phyloP scores from a whole-genome alignment of 495 filamentous ascomycete genomes.

The Aspergillus steynii region DNA sequence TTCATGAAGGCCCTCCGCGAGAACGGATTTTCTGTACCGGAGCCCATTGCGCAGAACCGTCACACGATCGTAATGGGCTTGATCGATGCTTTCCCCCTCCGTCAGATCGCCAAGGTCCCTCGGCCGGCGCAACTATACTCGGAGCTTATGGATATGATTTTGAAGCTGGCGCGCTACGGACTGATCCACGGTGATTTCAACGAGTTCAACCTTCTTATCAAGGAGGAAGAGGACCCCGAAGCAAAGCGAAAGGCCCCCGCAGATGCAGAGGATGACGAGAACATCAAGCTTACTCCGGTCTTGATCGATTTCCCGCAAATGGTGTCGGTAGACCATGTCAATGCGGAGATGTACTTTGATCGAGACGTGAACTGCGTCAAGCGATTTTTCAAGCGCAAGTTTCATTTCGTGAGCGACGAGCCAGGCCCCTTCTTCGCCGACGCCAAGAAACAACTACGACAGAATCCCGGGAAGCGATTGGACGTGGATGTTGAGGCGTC shows the following conservation, averaged over 20 bases:
- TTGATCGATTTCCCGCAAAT: slow-evolving; percentile 99
- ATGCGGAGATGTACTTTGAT: slow-evolving; percentile 95
- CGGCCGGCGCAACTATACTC: slow-evolving; percentile 81
- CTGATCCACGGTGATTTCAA: slow-evolving; percentile 99
- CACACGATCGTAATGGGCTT: slow-evolving; percentile 96
- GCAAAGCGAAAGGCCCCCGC: slow-evolving; percentile 37
- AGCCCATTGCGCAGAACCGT: slow-evolving; percentile 79
- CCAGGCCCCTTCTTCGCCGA: slow-evolving; percentile 83
- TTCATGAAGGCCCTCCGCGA: slow-evolving; percentile 86
- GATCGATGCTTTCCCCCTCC: slow-evolving; percentile 83
- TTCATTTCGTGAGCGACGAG: slow-evolving; percentile 79
- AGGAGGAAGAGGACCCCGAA: slow-evolving; percentile 59
- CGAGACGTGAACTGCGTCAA: slow-evolving; percentile 94
- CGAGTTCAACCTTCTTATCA: slow-evolving; percentile 96
- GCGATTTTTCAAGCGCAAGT: slow-evolving; percentile 84
- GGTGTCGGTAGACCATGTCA: slow-evolving; percentile 90
- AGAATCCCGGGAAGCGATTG: slow-evolving; percentile 64
- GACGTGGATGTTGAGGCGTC: slow-evolving; percentile 91
- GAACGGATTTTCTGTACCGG: slow-evolving; percentile 85
- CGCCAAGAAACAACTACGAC: slow-evolving; percentile 71
- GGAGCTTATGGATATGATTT: slow-evolving; percentile 82
- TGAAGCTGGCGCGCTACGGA: slow-evolving; percentile 81
- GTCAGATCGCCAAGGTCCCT: slow-evolving; percentile 77
- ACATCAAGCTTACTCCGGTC: slow-evolving; percentile 57
- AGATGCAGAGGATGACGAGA: slow-evolving; percentile 33